Base-by-base conservation (phyloP, 192 early-diverging fungal species). In the Helicostylum pulchrum region DNA sequence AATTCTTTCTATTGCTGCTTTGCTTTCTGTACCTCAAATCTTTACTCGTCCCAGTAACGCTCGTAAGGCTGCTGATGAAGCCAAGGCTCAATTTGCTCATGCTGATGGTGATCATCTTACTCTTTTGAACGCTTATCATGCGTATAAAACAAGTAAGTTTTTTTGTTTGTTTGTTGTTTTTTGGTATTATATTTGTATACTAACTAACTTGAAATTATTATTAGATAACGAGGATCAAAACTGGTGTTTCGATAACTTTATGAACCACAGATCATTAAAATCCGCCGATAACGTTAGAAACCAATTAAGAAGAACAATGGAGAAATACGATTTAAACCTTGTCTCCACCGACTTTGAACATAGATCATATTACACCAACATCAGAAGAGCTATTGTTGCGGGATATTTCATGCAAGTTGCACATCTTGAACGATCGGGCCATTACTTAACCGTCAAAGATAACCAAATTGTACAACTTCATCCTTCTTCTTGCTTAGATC, bases 351-450 rank as follows among this genome's bases (percentile, higher is more conserved):
- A 83, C 23, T 91, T 90, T 73, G 85, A 86, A 64, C 86, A 88
- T 62, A 72, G 77, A 47, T 68, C 72, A 7, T 98, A 94, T 56
- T 97, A 94, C 72, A 80, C 77, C 8, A 93, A 93, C 59, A 96
- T 99, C 62, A 85, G 94, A 52, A 88, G 86, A 72, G 94, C 96
- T 12, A 74, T 99, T 54, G 81, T 87, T 0, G 79, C 95, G 21
- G 98, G 98, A 31, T 98, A 91, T 82, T 99, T 97, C 78, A 99
- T 98, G 98, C 95, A 98, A 74, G 94, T 96, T 7, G 97, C 93
- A 2, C 94, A 98, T 77, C 74, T 91, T 61, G 94, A 97, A 65
- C 82, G 88, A 48, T 93, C 92, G 1, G 86, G 88, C 14, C 85
- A 88, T 63, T 99, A 98, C 73, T 66, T 94, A 63, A 98, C 96